Evolutionary conservation across 2,329 filamentous ascomycete genomes (phyloP).

Genomic region (Scorias spongiosa): DNA sequence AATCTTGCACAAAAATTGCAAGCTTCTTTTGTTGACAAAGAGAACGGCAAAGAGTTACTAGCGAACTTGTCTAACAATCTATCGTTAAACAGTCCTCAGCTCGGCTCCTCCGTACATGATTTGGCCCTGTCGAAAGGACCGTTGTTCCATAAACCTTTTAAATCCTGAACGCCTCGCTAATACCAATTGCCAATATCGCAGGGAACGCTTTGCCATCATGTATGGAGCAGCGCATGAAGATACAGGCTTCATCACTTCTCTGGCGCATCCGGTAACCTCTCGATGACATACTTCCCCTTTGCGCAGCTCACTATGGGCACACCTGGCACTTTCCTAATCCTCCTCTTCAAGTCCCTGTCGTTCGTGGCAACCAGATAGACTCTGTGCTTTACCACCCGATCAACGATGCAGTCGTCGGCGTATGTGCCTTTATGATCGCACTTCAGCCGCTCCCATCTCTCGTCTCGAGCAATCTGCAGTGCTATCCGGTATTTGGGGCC

Average conservation of each 20-base stretch:
- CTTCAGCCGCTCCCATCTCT: slow-evolving; percentile 68
- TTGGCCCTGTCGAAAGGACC: no score
- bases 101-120: no score
- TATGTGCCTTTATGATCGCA: slow-evolving; percentile 86
- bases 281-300: slow-evolving; percentile 85
- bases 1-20: no score
- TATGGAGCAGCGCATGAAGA: no score
- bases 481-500: slow-evolving; percentile 81
- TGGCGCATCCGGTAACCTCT: slow-evolving; percentile 73
- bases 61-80: no score
- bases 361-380: slow-evolving; percentile 39
- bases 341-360: slow-evolving; percentile 65
- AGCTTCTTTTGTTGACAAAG: no score
- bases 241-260: slow-evolving; percentile 13
- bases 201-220: no score
- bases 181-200: no score
- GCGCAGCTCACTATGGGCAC: slow-evolving; percentile 68
- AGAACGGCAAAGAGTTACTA: no score
- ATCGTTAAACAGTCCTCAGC: no score
- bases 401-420: slow-evolving; percentile 62
- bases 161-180: no score
- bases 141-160: no score
- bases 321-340: slow-evolving; percentile 69
- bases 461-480: slow-evolving; percentile 71
- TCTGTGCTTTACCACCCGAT: slow-evolving; percentile 30